Evolutionary conservation across 805 yeast species (phyloP), one percentile per base, ranked within the genome.

Genomic region (Ogataea saltuana): DNA sequence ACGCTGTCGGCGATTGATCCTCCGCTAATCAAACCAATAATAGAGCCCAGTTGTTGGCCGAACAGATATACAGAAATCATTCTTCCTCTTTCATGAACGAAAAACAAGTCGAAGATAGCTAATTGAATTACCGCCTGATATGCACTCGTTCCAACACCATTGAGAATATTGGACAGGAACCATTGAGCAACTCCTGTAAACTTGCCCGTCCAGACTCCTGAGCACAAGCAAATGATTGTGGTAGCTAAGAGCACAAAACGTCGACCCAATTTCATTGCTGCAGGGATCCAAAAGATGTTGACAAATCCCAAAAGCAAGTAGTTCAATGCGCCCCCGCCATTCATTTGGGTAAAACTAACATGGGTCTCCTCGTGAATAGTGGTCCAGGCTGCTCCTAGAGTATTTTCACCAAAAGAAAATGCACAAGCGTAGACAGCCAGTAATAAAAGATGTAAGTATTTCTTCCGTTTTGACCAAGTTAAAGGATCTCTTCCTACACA

Each of bases 61-160:
- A 55, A 46, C 36, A 55, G 35, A 36, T 48, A 55, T 16, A 55
- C 48, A 9, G 54, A 51, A 22, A 52, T 46, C 58, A 52, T 50
- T 27, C 54, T 39, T 3, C 59, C 59, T 21, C 59, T 36, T 28
- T 52, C 55, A 32, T 55, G 59, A 11, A 55, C 54, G 22, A 48
- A 55, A 31, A 54, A 54, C 39, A 55, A 25, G 32, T 55, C 59
- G 15, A 51, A 48, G 11, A 55, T 45, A 4, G 52, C 34, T 23
- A 54, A 43, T 21, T 55, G 57, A 22, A 55, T 50, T 7, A 50
- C 49, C 8, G 57, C 48, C 27, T 50, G 50, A 23, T 48, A 48
- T 11, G 50, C 52, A 39, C 47, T 35, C 2, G 52, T 48, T 8
- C 52, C 50, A 4, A 48, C 13, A n/a, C 52, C 50, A 25, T 42